phyloP scores from a whole-genome alignment of 371 early-diverging fungal species.

The Mycotypha africana region DNA sequence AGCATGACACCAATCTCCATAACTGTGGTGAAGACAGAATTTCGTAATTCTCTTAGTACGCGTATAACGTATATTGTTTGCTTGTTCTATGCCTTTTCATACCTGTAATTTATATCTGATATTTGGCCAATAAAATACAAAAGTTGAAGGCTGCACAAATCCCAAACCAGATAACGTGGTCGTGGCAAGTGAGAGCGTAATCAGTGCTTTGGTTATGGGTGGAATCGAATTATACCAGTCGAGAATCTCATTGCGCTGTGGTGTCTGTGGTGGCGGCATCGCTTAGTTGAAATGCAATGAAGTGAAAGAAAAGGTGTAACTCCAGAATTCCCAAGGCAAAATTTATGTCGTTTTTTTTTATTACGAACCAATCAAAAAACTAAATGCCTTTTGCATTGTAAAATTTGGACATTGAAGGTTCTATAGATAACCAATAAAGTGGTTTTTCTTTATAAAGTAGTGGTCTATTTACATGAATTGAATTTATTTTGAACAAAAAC shows the following conservation, averaged over 20 bases:
- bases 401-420: too few species aligned
- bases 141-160: constrained; percentile 27
- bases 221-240: constrained; percentile 62
- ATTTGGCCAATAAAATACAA: constrained; percentile 40
- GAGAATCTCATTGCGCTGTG: constrained; percentile 17
- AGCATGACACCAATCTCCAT: constrained; percentile 74
- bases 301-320: too few species aligned
- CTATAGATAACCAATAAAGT: too few species aligned
- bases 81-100: not conserved
- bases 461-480: too few species aligned
- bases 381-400: too few species aligned
- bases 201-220: constrained; percentile 54
- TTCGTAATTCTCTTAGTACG: too few species aligned
- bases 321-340: too few species aligned
- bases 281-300: too few species aligned
- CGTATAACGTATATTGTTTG: not conserved
- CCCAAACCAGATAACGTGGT: constrained; percentile 43
- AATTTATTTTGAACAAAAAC: too few species aligned
- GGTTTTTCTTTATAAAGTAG: too few species aligned
- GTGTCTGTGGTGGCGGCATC: constrained; percentile 19
- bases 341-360: too few species aligned
- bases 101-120: constrained; percentile 19
- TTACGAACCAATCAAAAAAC: too few species aligned
- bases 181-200: constrained; percentile 48
- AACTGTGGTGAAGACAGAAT: constrained; percentile 42